These are phyloP conservation scores for Phytophthora sp. DNA, from an alignment of 352 stramenopile genomes.

Conservation along the genomic window DNA sequence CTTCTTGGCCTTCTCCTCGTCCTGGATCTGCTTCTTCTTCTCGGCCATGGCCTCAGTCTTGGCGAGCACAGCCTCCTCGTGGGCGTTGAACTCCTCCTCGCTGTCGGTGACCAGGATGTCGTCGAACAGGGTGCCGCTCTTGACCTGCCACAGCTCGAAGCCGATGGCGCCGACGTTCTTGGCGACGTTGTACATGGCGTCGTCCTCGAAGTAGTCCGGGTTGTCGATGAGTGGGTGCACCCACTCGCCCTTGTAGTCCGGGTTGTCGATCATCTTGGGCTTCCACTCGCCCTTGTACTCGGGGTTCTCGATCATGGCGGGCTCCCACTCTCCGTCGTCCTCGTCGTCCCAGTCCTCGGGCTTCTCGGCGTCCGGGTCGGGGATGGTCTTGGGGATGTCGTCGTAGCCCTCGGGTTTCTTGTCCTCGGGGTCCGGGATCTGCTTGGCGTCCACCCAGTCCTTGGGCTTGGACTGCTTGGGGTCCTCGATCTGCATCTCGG, in stretches of 20 bases:
- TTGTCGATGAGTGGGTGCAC: constrained; percentile 97
- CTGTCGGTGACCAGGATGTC: constrained; percentile 99
- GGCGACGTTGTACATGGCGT: constrained; percentile 95
- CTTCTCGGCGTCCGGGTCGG: constrained; percentile 96
- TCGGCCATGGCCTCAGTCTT: constrained; percentile 82
- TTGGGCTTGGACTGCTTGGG: constrained; percentile 95
- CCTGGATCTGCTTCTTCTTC: constrained; percentile 83
- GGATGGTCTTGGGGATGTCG: constrained; percentile 97
- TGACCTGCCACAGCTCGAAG: constrained; percentile 99
- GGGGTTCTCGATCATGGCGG: constrained; percentile 95
- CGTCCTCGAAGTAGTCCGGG: constrained; percentile 96
- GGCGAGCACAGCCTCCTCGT: constrained; percentile 94
- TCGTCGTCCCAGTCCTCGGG: constrained; percentile 99
- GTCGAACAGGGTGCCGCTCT: constrained; percentile 98
- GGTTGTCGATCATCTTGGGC: constrained; percentile 98
- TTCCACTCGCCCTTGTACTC: constrained; percentile 99
- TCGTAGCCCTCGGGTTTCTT: constrained; percentile 98
- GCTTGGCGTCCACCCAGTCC: constrained; percentile 97
- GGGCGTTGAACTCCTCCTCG: constrained; percentile 95
- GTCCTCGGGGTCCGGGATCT: constrained; percentile 97
- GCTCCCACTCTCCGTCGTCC: constrained; percentile 99
- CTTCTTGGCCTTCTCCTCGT: constrained; percentile 70
- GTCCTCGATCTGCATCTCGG: constrained; percentile 97
- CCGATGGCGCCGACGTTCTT: constrained; percentile 96
- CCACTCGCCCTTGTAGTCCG: constrained; percentile 99